Evolutionary conservation across 2,329 filamentous ascomycete species (phyloP).

Genomic region (Elsinoe batatas): DNA sequence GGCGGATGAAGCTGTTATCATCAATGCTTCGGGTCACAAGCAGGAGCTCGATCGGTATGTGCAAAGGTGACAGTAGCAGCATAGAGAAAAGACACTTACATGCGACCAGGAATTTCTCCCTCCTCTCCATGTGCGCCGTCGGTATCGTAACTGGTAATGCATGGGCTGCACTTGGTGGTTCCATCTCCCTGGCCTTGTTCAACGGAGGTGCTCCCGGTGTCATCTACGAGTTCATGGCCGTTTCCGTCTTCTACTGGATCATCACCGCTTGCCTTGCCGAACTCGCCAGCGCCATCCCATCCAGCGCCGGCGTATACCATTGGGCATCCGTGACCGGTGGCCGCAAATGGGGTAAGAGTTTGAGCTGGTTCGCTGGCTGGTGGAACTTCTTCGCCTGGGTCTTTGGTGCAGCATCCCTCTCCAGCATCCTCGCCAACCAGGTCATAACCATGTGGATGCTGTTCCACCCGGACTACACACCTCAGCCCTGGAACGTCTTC

Average conservation of each 20-base stretch:
- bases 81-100: background rate
- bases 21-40: constrained; percentile 43
- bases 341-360: constrained; percentile 35
- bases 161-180: constrained; percentile 38
- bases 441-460: constrained; percentile 41
- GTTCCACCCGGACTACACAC: constrained; percentile 37
- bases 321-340: constrained; percentile 44
- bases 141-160: constrained; percentile 38
- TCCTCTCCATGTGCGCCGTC: constrained; percentile 31
- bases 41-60: constrained; percentile 39
- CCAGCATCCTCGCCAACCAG: constrained; percentile 36
- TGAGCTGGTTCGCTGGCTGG: constrained; percentile 43
- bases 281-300: constrained; percentile 32
- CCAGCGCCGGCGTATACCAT: constrained; percentile 38
- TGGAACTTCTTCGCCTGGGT: constrained; percentile 45
- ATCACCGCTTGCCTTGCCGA: constrained; percentile 44
- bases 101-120: constrained; percentile 32
- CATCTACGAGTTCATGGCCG: constrained; percentile 40
- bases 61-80: background rate
- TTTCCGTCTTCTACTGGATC: constrained; percentile 42
- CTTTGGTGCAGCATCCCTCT: constrained; percentile 36
- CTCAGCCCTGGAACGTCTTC: constrained; percentile 44
- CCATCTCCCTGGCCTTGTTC: constrained; percentile 32
- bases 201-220: constrained; percentile 39
- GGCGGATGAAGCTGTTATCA: background rate